Conservation (phyloP, 2,329 filamentous ascomycete species). For the Cordyceps fumosorosea region DNA sequence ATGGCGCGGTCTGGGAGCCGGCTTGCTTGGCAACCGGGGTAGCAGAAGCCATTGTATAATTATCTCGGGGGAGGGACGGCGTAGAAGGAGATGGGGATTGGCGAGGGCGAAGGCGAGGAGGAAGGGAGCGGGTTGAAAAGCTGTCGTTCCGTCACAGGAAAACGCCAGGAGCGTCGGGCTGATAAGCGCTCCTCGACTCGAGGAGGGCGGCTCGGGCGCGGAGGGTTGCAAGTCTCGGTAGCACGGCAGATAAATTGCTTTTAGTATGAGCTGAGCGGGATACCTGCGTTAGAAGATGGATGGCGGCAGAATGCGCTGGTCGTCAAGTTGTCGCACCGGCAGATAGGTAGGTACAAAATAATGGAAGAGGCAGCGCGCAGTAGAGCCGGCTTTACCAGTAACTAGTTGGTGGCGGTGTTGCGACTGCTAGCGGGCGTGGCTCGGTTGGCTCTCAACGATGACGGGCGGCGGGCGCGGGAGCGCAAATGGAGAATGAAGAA, state of each 20-base stretch:
- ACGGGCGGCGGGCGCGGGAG: background rate
- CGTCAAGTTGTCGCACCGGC: background rate
- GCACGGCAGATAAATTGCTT: background rate
- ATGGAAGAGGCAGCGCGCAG: background rate
- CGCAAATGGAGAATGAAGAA: background rate
- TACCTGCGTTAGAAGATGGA: background rate
- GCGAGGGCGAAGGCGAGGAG: too few species aligned
- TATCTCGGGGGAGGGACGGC: background rate
- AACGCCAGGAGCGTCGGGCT: constrained; percentile 2
- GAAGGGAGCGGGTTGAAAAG: background rate
- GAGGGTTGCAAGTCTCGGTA: background rate
- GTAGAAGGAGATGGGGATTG: background rate
- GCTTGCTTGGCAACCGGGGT: constrained; percentile 6
- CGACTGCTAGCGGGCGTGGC: background rate
- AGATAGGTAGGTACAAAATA: background rate
- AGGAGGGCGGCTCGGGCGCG: constrained; percentile 4
- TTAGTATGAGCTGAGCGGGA: background rate
- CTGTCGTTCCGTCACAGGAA: background rate
- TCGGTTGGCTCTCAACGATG: background rate
- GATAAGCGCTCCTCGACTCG: background rate
- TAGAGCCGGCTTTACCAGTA: background rate
- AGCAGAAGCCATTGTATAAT: constrained; percentile 7
- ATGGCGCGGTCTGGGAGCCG: background rate
- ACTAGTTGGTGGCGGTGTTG: background rate
- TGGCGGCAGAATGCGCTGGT: background rate